Conservation (phyloP, 2,329 filamentous ascomycete species). For the Myriosclerotinia scirpicola region DNA sequence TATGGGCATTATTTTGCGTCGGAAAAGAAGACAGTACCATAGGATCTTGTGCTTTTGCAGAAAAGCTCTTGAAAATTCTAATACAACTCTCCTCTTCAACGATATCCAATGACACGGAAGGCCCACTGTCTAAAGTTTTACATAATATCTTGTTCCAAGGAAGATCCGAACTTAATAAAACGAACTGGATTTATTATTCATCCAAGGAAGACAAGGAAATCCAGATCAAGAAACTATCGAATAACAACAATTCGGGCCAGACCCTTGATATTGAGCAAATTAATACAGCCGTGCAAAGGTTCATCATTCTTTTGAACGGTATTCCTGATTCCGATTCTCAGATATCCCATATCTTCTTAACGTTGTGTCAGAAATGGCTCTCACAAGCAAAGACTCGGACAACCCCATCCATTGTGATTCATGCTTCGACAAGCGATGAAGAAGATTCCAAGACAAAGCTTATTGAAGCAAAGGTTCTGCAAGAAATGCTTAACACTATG, state of each 20-base stretch:
- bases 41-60: not conserved
- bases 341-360: conserved; percentile 60
- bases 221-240: conserved; percentile 46
- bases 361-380: conserved; percentile 60
- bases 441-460: conserved; percentile 51
- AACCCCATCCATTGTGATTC: conserved; percentile 33
- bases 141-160: conserved; percentile 58
- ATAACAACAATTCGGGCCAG: conserved; percentile 2
- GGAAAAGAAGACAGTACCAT: not conserved
- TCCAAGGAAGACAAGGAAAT: conserved; percentile 49
- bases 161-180: conserved; percentile 37
- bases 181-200: conserved; percentile 55
- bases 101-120: conserved; percentile 40
- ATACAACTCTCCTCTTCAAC: conserved; percentile 53
- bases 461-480: conserved; percentile 60
- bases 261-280: conserved; percentile 35
- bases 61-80: conserved; percentile 55
- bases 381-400: conserved; percentile 31
- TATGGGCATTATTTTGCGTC: conserved; percentile 60
- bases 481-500: conserved; percentile 63
- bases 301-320: conserved; percentile 52
- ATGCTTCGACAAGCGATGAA: conserved; percentile 40
- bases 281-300: conserved; percentile 47
- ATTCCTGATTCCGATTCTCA: conserved; percentile 44
- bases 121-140: conserved; percentile 52